phyloP scores from a whole-genome alignment of 176 grass and related monocot genomes.

The Thalia dealbata region DNA sequence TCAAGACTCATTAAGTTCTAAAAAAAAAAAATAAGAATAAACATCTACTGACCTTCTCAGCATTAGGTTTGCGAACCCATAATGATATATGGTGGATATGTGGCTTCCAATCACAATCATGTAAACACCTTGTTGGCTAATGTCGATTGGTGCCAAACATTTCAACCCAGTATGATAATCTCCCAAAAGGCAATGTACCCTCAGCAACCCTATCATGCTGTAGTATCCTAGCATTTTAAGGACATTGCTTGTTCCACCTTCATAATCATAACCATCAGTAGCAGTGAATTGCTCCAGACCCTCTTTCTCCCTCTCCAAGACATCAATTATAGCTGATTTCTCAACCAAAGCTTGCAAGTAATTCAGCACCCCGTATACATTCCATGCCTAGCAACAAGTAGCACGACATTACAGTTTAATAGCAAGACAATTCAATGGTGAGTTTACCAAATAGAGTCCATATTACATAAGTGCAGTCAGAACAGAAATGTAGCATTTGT shows the following conservation, averaged over 20 bases:
- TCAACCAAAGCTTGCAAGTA: conserved; percentile 96
- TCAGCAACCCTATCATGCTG: conserved; percentile 94
- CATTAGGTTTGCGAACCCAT: conserved; percentile 88
- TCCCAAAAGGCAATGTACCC: conserved; percentile 94
- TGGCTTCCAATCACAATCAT: conserved; percentile 91
- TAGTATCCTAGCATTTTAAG: conserved; percentile 97
- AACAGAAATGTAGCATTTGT: background rate
- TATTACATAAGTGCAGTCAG: background rate
- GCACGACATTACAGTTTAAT: background rate
- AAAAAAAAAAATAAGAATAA: background rate
- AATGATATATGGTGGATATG: conserved; percentile 95
- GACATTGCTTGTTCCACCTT: conserved; percentile 79
- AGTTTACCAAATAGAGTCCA: background rate
- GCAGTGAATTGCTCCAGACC: conserved; percentile 85
- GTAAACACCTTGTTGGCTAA: conserved; percentile 96
- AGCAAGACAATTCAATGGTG: background rate
- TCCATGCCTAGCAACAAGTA: conserved; percentile 60
- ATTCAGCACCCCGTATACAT: conserved; percentile 88
- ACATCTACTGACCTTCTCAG: conserved; percentile 51
- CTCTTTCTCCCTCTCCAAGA: conserved; percentile 88
- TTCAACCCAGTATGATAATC: conserved; percentile 93
- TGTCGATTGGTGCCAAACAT: conserved; percentile 74
- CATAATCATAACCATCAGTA: conserved; percentile 80
- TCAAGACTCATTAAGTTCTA: too few species aligned
- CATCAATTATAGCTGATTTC: conserved; percentile 83